Percentiles rank a stretch among this genome's conserved stretches.
These are phyloP conservation scores for Dothidotthia symphoricarpi DNA, from an alignment of 2,329 filamentous ascomycete genomes.

Conservation along the genomic window DNA sequence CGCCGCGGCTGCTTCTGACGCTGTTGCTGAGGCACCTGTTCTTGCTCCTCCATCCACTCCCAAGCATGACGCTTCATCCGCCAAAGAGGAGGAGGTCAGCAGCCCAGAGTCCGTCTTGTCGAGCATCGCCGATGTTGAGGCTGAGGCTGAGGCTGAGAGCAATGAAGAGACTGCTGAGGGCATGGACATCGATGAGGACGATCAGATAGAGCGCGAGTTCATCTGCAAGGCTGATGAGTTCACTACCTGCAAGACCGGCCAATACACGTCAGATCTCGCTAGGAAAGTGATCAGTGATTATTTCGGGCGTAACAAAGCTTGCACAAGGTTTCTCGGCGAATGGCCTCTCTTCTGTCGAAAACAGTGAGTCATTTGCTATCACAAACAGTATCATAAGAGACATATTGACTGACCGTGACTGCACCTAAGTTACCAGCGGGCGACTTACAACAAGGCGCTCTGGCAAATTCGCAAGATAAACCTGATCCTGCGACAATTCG, in stretches of 20 bases:
- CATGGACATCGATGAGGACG: conserved; percentile 4
- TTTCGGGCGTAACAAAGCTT: conserved; percentile 43
- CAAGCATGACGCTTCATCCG: not conserved
- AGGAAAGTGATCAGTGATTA: conserved; percentile 44
- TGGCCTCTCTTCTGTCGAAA: conserved; percentile 43
- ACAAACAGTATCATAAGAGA: too few relatives aligned
- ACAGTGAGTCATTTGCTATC: too few relatives aligned
- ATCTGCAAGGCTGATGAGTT: conserved; percentile 34
- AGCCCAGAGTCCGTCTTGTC: conserved; percentile 6
- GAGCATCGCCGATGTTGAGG: not conserved
- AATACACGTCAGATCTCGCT: conserved; percentile 33
- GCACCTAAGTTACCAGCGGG: conserved; percentile 45
- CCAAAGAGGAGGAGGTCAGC: conserved; percentile 1
- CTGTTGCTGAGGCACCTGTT: not conserved
- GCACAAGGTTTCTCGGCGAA: conserved; percentile 28
- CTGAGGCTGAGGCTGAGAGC: not conserved
- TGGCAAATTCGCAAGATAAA: conserved; percentile 38
- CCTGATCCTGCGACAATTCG: conserved; percentile 36
- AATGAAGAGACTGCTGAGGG: conserved; percentile 5
- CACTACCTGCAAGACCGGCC: conserved; percentile 33
- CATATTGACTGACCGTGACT: too few relatives aligned
- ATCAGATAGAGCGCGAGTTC: conserved; percentile 26
- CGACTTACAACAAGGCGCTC: conserved; percentile 36
- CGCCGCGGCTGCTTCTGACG: conserved; percentile 1
- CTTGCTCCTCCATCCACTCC: conserved; percentile 8